These are phyloP conservation scores for Tanacetum coccineum DNA, from an alignment of 129 eudicot genomes.

Conservation along the genomic window DNA sequence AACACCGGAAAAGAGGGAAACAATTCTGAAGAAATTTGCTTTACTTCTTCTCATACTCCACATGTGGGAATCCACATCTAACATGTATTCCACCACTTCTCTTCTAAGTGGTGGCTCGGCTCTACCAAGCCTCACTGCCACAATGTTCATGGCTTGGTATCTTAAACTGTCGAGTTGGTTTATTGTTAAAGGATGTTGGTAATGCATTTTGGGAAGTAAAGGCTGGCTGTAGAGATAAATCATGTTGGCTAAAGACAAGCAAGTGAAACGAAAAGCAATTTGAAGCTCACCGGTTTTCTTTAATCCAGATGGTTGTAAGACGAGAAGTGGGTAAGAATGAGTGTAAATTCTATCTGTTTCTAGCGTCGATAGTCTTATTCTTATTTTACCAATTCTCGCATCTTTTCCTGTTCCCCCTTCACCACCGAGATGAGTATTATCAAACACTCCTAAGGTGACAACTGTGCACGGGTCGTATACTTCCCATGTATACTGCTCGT, in stretches of 20 bases:
- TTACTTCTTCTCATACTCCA: slow-evolving; percentile 93
- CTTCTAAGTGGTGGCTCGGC: slow-evolving; percentile 71
- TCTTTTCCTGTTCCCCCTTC: slow-evolving; percentile 51
- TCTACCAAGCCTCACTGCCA: slow-evolving; percentile 50
- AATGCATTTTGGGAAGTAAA: slow-evolving; percentile 88
- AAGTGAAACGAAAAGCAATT: slow-evolving; percentile 83
- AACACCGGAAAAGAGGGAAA: slow-evolving; percentile 45
- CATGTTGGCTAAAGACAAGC: slow-evolving; percentile 74
- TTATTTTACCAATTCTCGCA: slow-evolving; percentile 76
- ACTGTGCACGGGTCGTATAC: slow-evolving; percentile 94
- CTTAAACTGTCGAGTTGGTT: slow-evolving; percentile 68
- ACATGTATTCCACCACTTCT: slow-evolving; percentile 80
- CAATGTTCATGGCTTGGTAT: slow-evolving; percentile 67
- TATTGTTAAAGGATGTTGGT: slow-evolving; percentile 73
- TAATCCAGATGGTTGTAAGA: slow-evolving; percentile 72
- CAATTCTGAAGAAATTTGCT: slow-evolving; percentile 67
- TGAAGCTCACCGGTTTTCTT: slow-evolving; percentile 94
- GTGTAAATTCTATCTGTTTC: slow-evolving; percentile 85
- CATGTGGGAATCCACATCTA: slow-evolving; percentile 82
- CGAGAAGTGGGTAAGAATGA: slow-evolving; percentile 82
- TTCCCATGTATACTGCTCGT: slow-evolving; percentile 97
- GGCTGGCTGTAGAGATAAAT: slow-evolving; percentile 76
- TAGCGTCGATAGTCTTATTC: slow-evolving; percentile 81
- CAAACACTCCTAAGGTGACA: slow-evolving; percentile 81
- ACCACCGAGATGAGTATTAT: slow-evolving; percentile 73